Percentiles rank a stretch among this genome's conserved stretches.
Conservation (phyloP, 192 early-diverging fungal species). For the Backusella liffmaniae region DNA sequence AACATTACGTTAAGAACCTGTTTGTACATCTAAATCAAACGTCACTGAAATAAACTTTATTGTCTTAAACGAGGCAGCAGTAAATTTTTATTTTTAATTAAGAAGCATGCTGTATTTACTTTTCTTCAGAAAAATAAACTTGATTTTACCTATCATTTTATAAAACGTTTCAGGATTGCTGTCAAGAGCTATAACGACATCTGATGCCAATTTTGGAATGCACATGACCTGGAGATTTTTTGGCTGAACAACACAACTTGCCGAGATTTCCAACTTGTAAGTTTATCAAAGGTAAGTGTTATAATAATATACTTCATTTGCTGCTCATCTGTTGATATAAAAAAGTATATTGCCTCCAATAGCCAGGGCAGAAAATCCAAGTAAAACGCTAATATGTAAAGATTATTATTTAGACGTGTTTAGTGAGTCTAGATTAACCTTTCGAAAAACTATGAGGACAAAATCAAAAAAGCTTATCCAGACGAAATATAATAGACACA, state of each 20-base stretch:
- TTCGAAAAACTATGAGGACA: not conserved
- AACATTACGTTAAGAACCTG: not conserved
- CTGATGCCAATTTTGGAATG: constrained; percentile 3
- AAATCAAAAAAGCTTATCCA: not conserved
- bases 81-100: not conserved
- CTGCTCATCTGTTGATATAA: too few species aligned
- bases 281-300: too few species aligned
- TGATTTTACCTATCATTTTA: not conserved
- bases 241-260: not conserved
- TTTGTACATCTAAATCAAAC: not conserved
- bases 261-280: too few species aligned
- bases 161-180: not conserved
- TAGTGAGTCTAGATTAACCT: not conserved
- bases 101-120: not conserved
- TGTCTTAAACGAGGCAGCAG: not conserved
- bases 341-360: too few species aligned
- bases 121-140: not conserved
- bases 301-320: too few species aligned
- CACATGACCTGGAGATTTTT: not conserved
- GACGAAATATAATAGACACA: not conserved
- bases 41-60: not conserved
- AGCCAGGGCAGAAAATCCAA: not conserved
- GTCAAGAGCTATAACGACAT: not conserved
- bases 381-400: not conserved
- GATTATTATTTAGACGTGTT: not conserved